phyloP scores from a whole-genome alignment of 1,284 basidiomycete species.

The Sphaerobolus stellatus region DNA sequence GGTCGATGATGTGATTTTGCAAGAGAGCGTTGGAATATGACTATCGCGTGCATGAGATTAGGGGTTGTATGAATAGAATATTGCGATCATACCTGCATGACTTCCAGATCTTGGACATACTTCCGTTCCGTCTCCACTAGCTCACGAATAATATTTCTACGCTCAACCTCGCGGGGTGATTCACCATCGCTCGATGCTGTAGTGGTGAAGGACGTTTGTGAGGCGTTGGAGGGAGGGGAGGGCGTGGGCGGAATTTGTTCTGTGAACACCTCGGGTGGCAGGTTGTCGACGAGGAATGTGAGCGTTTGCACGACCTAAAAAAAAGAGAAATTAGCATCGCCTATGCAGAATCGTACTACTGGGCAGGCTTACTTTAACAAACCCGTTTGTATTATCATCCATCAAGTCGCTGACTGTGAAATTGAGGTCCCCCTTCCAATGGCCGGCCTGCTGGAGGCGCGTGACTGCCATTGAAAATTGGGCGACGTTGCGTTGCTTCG shows the following conservation, averaged over 20 bases:
- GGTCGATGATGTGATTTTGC: constrained; percentile 81
- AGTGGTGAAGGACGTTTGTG: constrained; percentile 33
- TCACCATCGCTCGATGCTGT: constrained; percentile 63
- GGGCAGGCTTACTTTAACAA: constrained; percentile 79
- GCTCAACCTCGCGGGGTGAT: constrained; percentile 60
- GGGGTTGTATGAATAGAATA: constrained; percentile 10
- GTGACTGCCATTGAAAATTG: constrained; percentile 63
- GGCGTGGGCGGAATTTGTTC: constrained; percentile 54
- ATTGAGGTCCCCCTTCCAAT: constrained; percentile 50
- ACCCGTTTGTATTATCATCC: constrained; percentile 89
- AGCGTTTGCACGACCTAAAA: constrained; percentile 88
- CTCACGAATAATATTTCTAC: constrained; percentile 81
- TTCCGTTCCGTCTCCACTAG: constrained; percentile 94
- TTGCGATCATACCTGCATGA: constrained; percentile 76
- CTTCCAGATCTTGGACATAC: constrained; percentile 97
- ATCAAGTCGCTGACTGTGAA: constrained; percentile 88
- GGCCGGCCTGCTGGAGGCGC: constrained; percentile 47
- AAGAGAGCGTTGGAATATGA: constrained; percentile 82
- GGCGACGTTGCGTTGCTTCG: constrained; percentile 77
- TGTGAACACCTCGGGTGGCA: constrained; percentile 72
- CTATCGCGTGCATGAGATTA: constrained; percentile 38
- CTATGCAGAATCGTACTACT: constrained; percentile 8
- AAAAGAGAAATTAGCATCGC: neutral
- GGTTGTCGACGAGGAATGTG: constrained; percentile 78
- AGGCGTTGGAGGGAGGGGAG: constrained; percentile 50